These are phyloP conservation scores for Aspergillus sp. DNA, from an alignment of 2,329 filamentous ascomycete species.

Conservation along the genomic window DNA sequence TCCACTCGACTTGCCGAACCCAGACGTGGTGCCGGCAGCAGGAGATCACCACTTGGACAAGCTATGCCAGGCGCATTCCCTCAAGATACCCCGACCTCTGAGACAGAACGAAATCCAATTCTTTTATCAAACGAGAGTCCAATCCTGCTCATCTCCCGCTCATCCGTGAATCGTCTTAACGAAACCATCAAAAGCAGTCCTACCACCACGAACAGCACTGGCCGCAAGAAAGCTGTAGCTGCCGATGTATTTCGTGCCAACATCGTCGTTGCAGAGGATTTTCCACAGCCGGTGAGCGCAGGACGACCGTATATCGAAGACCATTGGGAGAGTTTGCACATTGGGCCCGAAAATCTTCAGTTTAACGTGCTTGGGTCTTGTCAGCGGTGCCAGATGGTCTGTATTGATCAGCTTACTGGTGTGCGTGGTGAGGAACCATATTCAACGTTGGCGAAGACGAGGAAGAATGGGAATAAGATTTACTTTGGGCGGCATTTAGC, in stretches of 20 bases:
- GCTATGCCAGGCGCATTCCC: conserved; percentile 59
- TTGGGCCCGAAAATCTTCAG: conserved; percentile 53
- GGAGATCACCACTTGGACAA: conserved; percentile 16
- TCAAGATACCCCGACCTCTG: conserved; percentile 47
- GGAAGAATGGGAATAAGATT: conserved; percentile 79
- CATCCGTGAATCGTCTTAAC: conserved; percentile 79
- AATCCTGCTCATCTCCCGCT: conserved; percentile 78
- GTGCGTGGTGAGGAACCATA: conserved; percentile 82
- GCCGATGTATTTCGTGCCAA: conserved; percentile 86
- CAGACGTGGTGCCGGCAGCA: conserved; percentile 54
- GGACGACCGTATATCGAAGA: conserved; percentile 77
- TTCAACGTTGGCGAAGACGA: conserved; percentile 81
- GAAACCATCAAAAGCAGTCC: conserved; percentile 62
- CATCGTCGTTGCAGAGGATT: conserved; percentile 67
- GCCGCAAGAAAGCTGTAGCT: conserved; percentile 57
- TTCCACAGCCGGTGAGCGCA: conserved; percentile 44
- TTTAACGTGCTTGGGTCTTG: conserved; percentile 76
- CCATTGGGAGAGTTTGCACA: conserved; percentile 67
- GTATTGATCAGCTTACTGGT: conserved; percentile 82
- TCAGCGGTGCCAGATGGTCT: conserved; percentile 93
- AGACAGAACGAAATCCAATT: conserved; percentile 60
- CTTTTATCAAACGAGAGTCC: conserved; percentile 91
- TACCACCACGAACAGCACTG: conserved; percentile 18
- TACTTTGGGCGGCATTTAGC: conserved; percentile 81
- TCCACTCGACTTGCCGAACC: conserved; percentile 71